Conservation (phyloP, 495 filamentous ascomycete genomes). For the Trichoderma virens region DNA sequence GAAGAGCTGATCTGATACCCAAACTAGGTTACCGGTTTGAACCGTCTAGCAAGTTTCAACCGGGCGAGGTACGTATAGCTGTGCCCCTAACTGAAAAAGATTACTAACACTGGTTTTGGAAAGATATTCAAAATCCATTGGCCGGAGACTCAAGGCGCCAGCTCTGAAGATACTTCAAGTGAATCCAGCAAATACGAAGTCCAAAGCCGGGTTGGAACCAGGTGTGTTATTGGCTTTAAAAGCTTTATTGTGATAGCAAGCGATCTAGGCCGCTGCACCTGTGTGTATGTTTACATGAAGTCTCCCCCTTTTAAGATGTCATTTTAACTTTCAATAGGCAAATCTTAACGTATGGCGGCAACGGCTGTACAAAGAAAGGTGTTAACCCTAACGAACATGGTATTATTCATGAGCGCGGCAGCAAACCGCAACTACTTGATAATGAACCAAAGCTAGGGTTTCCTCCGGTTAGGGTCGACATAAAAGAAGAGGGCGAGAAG, state of each 20-base stretch:
- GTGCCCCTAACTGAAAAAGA: constrained; percentile 5
- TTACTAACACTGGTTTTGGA: not conserved
- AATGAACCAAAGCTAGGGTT: constrained; percentile 37
- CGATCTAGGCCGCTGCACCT: constrained; percentile 40
- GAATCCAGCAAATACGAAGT: constrained; percentile 24
- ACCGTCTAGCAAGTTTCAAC: constrained; percentile 30
- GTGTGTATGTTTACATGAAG: constrained; percentile 32
- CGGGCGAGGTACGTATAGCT: constrained; percentile 26
- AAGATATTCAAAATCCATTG: constrained; percentile 42
- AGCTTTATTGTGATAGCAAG: constrained; percentile 41
- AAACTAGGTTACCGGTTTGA: constrained; percentile 33
- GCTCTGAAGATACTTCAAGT: constrained; percentile 19
- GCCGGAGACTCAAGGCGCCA: constrained; percentile 35
- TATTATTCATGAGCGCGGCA: constrained; percentile 28
- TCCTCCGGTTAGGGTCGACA: constrained; percentile 25
- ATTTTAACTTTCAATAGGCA: constrained; percentile 25
- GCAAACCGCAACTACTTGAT: constrained; percentile 22
- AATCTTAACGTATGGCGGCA: constrained; percentile 38
- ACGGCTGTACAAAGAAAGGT: constrained; percentile 37
- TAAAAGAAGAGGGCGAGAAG: constrained; percentile 31
- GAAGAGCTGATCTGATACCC: constrained; percentile 2
- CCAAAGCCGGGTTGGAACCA: constrained; percentile 20
- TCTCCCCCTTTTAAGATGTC: not conserved
- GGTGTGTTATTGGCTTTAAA: constrained; percentile 34
- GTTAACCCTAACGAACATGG: constrained; percentile 40